These are phyloP conservation scores for Typha latifolia DNA, from an alignment of 176 grass and related monocot species.

Conservation along the genomic window DNA sequence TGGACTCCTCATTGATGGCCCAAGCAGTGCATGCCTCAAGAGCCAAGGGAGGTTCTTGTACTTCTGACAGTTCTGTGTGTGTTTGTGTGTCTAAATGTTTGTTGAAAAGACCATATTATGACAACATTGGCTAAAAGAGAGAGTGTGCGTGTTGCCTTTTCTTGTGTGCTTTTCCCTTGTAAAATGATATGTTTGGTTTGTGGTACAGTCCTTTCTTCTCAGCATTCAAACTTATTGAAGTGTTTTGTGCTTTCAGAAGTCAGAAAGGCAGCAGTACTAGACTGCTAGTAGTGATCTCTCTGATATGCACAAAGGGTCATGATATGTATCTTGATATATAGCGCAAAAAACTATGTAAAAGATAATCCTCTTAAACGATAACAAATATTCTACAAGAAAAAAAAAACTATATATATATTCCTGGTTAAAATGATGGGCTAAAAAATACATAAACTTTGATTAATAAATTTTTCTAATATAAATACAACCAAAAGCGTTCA, in stretches of 20 bases:
- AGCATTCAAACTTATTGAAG: background rate
- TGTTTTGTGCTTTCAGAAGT: background rate
- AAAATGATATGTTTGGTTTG: background rate
- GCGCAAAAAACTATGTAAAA: too few relatives aligned
- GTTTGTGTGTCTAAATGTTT: background rate
- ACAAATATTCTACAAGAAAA: too few relatives aligned
- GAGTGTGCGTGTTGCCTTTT: background rate
- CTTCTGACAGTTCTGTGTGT: background rate
- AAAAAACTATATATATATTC: too few relatives aligned
- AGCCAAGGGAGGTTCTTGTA: constrained; percentile 2
- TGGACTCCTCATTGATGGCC: background rate
- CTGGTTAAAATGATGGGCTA: too few relatives aligned
- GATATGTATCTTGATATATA: too few relatives aligned
- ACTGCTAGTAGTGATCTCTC: too few relatives aligned
- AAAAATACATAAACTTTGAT: too few relatives aligned
- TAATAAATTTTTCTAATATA: too few relatives aligned
- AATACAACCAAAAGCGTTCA: too few relatives aligned
- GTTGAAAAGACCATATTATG: background rate
- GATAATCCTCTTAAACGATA: too few relatives aligned
- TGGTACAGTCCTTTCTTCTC: background rate
- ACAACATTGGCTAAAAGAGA: constrained; percentile 5
- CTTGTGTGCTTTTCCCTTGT: background rate
- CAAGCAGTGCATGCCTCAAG: background rate
- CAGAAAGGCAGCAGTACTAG: background rate
- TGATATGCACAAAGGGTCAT: too few relatives aligned